These are phyloP conservation scores for Smittium mucronatum DNA, from an alignment of 371 early-diverging fungal genomes.

Conservation along the genomic window DNA sequence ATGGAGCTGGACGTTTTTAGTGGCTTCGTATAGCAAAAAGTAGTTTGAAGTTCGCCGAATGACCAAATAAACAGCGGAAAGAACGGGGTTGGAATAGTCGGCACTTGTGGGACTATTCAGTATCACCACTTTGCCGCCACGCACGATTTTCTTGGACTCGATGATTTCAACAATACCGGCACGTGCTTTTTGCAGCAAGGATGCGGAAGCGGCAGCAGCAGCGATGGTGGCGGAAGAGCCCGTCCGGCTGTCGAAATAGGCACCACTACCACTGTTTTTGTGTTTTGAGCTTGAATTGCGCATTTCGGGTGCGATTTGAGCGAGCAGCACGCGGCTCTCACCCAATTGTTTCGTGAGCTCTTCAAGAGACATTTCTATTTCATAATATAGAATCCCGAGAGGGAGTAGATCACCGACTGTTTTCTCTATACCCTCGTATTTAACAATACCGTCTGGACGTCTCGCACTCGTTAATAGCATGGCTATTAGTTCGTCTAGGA, in stretches of 20 bases:
- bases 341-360: neutral
- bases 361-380: neutral
- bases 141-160: neutral
- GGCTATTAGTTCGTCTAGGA: neutral
- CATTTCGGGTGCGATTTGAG: neutral
- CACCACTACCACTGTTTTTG: neutral
- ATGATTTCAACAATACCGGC: neutral
- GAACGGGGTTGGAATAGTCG: neutral
- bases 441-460: neutral
- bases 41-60: neutral
- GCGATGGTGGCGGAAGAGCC: neutral
- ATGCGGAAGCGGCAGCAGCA: neutral
- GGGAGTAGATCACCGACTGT: neutral
- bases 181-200: neutral
- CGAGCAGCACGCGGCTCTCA: neutral
- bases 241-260: neutral
- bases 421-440: neutral
- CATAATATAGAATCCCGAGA: slow-evolving; percentile 2
- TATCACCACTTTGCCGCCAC: neutral
- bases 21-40: neutral
- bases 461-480: neutral
- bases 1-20: neutral
- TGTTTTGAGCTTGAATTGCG: neutral
- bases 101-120: neutral
- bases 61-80: neutral